Percentiles rank a stretch among this genome's conserved stretches.
These are phyloP conservation scores for Stagonosporopsis tanaceti DNA, from an alignment of 2,329 filamentous ascomycete species.

Conservation along the genomic window DNA sequence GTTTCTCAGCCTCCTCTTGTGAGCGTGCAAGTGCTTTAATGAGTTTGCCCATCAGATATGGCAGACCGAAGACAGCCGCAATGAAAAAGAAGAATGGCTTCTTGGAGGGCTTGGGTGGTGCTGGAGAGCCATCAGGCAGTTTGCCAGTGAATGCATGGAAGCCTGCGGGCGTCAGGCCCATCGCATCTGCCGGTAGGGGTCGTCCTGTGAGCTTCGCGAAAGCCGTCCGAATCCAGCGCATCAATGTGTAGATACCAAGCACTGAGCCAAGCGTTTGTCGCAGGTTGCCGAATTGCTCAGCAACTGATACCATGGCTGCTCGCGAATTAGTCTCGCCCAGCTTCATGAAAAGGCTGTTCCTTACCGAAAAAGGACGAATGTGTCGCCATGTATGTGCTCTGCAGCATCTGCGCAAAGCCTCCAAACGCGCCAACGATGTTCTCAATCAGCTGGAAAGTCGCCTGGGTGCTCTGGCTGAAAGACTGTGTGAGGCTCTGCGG, in stretches of 20 bases:
- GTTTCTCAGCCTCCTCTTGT: slow-evolving; percentile 82
- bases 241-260: slow-evolving; percentile 91
- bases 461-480: slow-evolving; percentile 92
- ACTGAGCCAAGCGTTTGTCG: slow-evolving; percentile 93
- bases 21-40: slow-evolving; percentile 84
- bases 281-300: slow-evolving; percentile 94
- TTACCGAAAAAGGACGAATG: slow-evolving; percentile 98
- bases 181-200: slow-evolving; percentile 86
- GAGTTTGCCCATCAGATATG: slow-evolving; percentile 96
- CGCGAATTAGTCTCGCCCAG: slow-evolving; percentile 23
- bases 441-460: slow-evolving; percentile 98
- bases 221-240: slow-evolving; percentile 92
- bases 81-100: slow-evolving; percentile 98
- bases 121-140: slow-evolving; percentile 71
- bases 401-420: slow-evolving; percentile 98
- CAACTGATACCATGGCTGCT: slow-evolving; percentile 91
- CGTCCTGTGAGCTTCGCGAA: slow-evolving; percentile 93
- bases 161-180: slow-evolving; percentile 84
- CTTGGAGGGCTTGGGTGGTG: slow-evolving; percentile 77
- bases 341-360: slow-evolving; percentile 40
- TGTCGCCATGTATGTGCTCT: slow-evolving; percentile 99
- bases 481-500: slow-evolving; percentile 94
- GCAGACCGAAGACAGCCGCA: slow-evolving; percentile 90
- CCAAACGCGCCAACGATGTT: slow-evolving; percentile 96
- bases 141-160: slow-evolving; percentile 88